A percentile compares a stretch with the other conserved stretches of the same genome.
These are phyloP conservation scores for Typha latifolia DNA, from an alignment of 176 grass and related monocot species.

Conservation along the genomic window DNA sequence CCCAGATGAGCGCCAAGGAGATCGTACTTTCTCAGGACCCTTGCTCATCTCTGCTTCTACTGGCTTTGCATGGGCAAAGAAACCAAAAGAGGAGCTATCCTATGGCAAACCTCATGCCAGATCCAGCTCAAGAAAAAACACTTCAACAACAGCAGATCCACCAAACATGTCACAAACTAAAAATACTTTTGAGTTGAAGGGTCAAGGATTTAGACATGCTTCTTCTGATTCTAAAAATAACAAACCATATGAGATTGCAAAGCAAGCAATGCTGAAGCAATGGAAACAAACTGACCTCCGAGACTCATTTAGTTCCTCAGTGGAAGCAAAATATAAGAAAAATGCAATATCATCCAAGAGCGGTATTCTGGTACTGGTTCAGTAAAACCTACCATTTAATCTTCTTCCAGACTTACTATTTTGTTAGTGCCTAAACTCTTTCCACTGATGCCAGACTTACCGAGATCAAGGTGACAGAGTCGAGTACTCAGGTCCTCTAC, in stretches of 20 bases:
- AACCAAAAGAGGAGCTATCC: slow-evolving; percentile 30
- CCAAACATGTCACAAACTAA: not conserved
- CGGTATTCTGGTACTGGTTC: slow-evolving; percentile 21
- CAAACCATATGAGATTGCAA: slow-evolving; percentile 37
- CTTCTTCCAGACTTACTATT: not conserved
- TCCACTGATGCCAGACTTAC: slow-evolving; percentile 36
- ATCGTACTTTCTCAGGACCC: slow-evolving; percentile 22
- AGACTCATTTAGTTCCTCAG: slow-evolving; percentile 23
- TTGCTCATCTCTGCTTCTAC: slow-evolving; percentile 43
- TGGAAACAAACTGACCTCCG: slow-evolving; percentile 44
- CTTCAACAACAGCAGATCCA: not conserved
- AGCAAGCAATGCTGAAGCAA: slow-evolving; percentile 58
- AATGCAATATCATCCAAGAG: slow-evolving; percentile 1
- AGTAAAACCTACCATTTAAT: not conserved
- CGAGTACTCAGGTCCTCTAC: slow-evolving; percentile 52
- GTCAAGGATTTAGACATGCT: not conserved
- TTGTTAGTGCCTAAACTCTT: not conserved
- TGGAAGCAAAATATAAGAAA: not conserved
- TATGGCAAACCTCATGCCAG: slow-evolving; percentile 1
- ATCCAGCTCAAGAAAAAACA: slow-evolving; percentile 9
- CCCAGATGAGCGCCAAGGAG: slow-evolving; percentile 9
- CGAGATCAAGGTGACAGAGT: slow-evolving; percentile 38
- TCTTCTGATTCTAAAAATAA: not conserved
- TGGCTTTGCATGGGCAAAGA: slow-evolving; percentile 66
- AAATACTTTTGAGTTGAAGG: slow-evolving; percentile 2